These are phyloP conservation scores for Juglanconis sp. DNA, from an alignment of 2,329 filamentous ascomycete genomes.

Conservation along the genomic window DNA sequence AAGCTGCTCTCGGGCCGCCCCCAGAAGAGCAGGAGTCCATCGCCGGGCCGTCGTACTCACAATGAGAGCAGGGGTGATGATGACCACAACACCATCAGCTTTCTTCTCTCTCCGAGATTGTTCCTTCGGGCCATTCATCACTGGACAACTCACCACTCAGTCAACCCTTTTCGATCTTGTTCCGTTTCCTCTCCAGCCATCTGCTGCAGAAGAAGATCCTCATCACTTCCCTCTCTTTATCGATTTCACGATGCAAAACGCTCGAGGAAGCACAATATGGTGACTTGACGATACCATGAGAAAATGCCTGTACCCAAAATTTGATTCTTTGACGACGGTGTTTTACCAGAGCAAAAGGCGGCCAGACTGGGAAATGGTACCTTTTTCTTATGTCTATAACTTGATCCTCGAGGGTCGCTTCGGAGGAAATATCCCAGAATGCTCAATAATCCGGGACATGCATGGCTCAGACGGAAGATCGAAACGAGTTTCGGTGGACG, in stretches of 20 bases:
- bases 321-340: not conserved
- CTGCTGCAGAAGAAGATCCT: too few species aligned
- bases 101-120: too few species aligned
- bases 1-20: not conserved
- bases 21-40: constrained; percentile 4
- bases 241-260: too few species aligned
- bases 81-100: too few species aligned
- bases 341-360: not conserved
- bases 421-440: not conserved
- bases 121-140: too few species aligned
- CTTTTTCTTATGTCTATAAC: not conserved
- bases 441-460: too few species aligned
- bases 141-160: too few species aligned
- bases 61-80: not conserved
- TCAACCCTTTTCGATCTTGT: too few species aligned
- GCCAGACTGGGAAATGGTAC: constrained; percentile 7
- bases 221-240: too few species aligned
- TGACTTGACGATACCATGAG: too few species aligned
- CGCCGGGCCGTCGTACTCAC: not conserved
- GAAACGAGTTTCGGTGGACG: not conserved
- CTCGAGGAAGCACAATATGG: too few species aligned
- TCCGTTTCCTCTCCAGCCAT: too few species aligned
- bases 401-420: not conserved
- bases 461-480: not conserved
- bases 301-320: not conserved